phyloP scores from a whole-genome alignment of 2,329 filamentous ascomycete species.

The Verticillium dahliae region DNA sequence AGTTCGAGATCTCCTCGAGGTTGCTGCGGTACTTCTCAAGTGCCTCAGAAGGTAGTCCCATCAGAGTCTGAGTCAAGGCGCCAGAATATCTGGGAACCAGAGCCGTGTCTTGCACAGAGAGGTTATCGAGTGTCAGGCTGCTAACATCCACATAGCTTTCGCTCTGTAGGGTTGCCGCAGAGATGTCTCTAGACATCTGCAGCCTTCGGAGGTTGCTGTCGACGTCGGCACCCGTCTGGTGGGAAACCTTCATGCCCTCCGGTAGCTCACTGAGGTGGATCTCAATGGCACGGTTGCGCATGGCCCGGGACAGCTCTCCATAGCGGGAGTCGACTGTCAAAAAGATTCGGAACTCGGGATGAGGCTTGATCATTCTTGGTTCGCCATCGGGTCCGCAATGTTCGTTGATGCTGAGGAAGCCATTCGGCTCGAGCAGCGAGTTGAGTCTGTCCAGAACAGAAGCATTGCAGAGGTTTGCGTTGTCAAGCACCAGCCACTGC shows the following conservation, averaged over 20 bases:
- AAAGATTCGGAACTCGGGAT: slow-evolving; percentile 85
- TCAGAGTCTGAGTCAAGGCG: slow-evolving; percentile 1
- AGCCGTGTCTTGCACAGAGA: slow-evolving; percentile 39
- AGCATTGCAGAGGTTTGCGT: slow-evolving; percentile 92
- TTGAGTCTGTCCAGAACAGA: slow-evolving; percentile 93
- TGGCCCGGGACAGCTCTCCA: slow-evolving; percentile 89
- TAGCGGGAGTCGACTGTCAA: slow-evolving; percentile 88
- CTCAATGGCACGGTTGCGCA: slow-evolving; percentile 92
- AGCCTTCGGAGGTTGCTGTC: slow-evolving; percentile 45
- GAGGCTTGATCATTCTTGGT: slow-evolving; percentile 72
- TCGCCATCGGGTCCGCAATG: slow-evolving; percentile 78
- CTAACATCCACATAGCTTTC: slow-evolving; percentile 17
- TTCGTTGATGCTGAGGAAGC: slow-evolving; percentile 85
- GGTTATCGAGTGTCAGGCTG: slow-evolving; percentile 34
- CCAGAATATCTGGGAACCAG: slow-evolving; percentile 24
- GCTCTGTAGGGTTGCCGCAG: slow-evolving; percentile 16
- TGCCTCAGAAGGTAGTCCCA: background rate
- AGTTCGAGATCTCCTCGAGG: slow-evolving; percentile 11
- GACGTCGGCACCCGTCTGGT: slow-evolving; percentile 21
- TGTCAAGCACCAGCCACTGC: slow-evolving; percentile 91
- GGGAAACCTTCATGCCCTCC: slow-evolving; percentile 3
- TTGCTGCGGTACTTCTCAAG: slow-evolving; percentile 5
- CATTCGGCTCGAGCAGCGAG: slow-evolving; percentile 86
- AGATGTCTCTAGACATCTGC: slow-evolving; percentile 26
- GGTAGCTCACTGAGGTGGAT: slow-evolving; percentile 61